Base-by-base conservation (phyloP, 108 stramenopile genomes). In the Chaetoceros muelleri region DNA sequence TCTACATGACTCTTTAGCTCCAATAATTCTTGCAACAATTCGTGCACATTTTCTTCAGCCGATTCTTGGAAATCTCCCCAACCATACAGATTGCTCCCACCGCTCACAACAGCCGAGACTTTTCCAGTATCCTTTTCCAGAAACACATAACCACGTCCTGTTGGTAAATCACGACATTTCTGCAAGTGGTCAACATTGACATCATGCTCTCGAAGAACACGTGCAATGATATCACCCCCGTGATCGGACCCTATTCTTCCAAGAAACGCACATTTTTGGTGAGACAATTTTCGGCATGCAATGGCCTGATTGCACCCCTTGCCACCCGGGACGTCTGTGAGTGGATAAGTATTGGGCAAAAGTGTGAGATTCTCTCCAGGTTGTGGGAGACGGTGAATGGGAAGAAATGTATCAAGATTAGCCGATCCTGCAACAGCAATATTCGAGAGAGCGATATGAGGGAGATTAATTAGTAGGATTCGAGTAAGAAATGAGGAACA, bases 241-340 rank as follows among this genome's bases (percentile, higher is more conserved):
- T 54, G 55, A 62, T 90, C 87, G 26, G 72, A 70, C 8, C 88
- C 88, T 56, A 90, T 72, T 58, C 81, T 84, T 19, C 82, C 84
- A 10, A 84, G 48, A 53, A 90, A 85, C 17, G 67, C 44, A 18
- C 76, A 74, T 44, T 23, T 53, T 48, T 45, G 24, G 3, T 25
- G 10, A 25, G 63, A 34, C 22, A 90, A 57, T 59, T 79, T 85
- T 22, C 74, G 51, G 23, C 60, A 75, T 0, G 82, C 82, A 48
- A 90, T 74, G 44, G 88, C 88, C 61, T 90, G 88, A 60, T 84
- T 90, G 53, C 77, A 81, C 19, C 88, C 88, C 58, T 90, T 84
- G 2, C 84, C 84, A 23, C 85, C 85, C 0, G 85, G 81, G 21
- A 87, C 72, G 56, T 83, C 81, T 2, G 84, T 65, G 8, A 60